These are phyloP conservation scores for Coniferiporia sulphurascens DNA, from an alignment of 1,284 basidiomycete species.

Conservation along the genomic window DNA sequence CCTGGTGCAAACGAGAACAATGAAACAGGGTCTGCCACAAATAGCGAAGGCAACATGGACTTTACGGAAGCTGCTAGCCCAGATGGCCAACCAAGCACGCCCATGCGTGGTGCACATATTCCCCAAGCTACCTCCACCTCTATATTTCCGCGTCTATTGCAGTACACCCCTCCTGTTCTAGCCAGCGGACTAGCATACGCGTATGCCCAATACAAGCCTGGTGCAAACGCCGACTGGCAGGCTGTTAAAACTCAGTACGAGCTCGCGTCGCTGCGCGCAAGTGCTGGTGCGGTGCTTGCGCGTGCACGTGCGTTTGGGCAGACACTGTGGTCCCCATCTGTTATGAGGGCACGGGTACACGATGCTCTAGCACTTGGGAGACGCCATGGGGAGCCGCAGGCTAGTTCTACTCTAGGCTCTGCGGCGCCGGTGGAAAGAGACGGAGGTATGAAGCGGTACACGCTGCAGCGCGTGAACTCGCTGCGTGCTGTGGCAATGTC, in stretches of 20 bases:
- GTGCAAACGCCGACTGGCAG: background rate
- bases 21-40: background rate
- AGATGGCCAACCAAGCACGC: background rate
- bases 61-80: background rate
- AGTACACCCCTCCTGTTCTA: background rate
- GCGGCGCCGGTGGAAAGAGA: background rate
- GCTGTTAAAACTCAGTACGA: constrained; percentile 6
- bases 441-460: background rate
- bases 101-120: background rate
- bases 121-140: background rate
- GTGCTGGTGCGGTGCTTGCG: constrained; percentile 7
- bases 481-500: constrained; percentile 9
- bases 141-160: constrained; percentile 4
- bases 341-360: background rate
- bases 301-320: constrained; percentile 11
- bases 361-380: too few relatives aligned
- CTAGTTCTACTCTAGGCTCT: background rate
- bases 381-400: background rate
- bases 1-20: background rate
- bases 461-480: background rate
- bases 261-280: constrained; percentile 6
- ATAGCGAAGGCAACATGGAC: background rate
- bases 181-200: background rate
- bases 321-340: constrained; percentile 1
- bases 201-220: background rate